Evolutionary conservation across 306 rosid species (phyloP), one percentile per base, ranked within the genome.

Genomic region (Erythrophleum fordii): DNA sequence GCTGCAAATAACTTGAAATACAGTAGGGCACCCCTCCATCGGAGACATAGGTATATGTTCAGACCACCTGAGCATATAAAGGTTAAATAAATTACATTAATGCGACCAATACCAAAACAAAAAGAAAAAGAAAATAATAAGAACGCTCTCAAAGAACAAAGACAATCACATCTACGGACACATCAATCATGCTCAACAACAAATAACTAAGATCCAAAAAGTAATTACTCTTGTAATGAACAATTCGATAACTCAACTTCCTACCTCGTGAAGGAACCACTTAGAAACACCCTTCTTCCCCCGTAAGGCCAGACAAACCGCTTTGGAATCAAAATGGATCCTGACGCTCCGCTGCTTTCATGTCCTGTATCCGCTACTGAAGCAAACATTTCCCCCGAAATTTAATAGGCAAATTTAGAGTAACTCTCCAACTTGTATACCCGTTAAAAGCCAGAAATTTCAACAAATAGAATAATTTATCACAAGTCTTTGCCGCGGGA

Each of bases 1-100:
- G 87, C 83, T 87, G 84, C 95, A 93, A 85, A 89, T 75, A 83
- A 89, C 98, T 86, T 93, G 98, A 89, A 93, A 91, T 16, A 88
- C 88, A 34, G 91, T 76, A 66, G 94, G 92, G 73, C 81, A 83
- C 45, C 98, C 98, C 80, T 93, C 98, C 87, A 90, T 79, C 31
- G 88, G 95, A 78, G 92, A 82, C 97, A 93, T 91, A 2, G 88
- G 91, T 76, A 91, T 86, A 71, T 69, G 88, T 34, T 88, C 86
- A 14, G 80, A 78, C 98, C 98, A 93, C 83, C 97, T 93, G 87
- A 17, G 39, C 77, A 82, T 44, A 83, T 12, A 78, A 71, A 69
- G 85, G 76, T 80, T 35, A 69, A 59, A 29, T 60, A 73, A 60
- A 81, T 60, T 11, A 71, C 29, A 86, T 81, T 73, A 83, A 80